Evolutionary conservation across 441 rosid genomes (phyloP), one percentile per base, ranked within the genome.

Genomic region (Melastoma candidum): DNA sequence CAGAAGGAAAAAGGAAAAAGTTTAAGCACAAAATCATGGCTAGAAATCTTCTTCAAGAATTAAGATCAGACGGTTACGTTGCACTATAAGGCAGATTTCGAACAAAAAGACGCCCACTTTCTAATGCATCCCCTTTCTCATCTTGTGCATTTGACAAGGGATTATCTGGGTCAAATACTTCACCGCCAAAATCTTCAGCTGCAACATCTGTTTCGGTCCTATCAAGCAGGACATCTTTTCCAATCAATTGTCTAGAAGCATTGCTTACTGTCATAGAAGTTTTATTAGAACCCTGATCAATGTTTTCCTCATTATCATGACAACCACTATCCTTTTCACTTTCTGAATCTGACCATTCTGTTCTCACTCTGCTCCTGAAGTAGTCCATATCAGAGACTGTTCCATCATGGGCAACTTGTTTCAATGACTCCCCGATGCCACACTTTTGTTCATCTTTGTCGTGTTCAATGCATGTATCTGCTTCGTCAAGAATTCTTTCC

Each of bases 351-450:
- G 79, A 80, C 82, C 84, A 75, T 27, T 76, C 77, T 71, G 75
- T 82, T 76, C 78, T 84, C 46, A 88, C 68, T 69, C 81, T 88
- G 73, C 98, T 92, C 76, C 81, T 88, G 66, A 92, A 84, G 61
- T 92, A 92, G 57, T 92, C 97, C 78, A 72, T 66, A 76, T 88
- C 95, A 46, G 95, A 84, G 65, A 78, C 59, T n/a, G 67, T 82
- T 67, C 76, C 86, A 63, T 66, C 77, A 50, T 49, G 54, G 44
- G 77, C 77, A 62, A 65, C 46, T 63, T 56, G 65, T 12, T 57
- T 59, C 2, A 53, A 49, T 51, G 60, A 56, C 48, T 82, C 61
- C 56, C 55, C 53, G 54, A 65, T 74, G 64, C 50, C 60, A 55
- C 44, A 47, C 14, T 51, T 54, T 60, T 32, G 56, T 50, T 64